Evolutionary conservation across 139 green algal species (phyloP), one percentile per base, ranked within the genome.

Genomic region (Prasinococcaceae sp.): DNA sequence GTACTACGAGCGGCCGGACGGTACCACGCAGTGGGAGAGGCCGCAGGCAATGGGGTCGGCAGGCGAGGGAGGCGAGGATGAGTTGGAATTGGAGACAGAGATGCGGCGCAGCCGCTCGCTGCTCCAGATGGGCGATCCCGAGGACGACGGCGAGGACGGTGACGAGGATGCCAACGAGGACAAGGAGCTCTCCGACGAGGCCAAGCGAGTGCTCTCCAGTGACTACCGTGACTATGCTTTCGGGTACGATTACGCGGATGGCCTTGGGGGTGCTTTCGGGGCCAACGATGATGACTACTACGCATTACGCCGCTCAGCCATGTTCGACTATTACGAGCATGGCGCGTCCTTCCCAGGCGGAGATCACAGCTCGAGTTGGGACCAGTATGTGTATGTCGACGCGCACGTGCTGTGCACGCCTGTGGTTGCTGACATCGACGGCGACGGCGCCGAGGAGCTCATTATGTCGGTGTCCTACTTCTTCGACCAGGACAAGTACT

Each of bases 351-450:
- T n/a, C n/a, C n/a, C n/a, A n/a, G n/a, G n/a, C n/a, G n/a, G n/a
- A n/a, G n/a, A 27, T 42, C 30, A 66, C 52, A 23, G 36, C 26
- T 6, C 25, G 14, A 8, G 30, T 30, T 45, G 57, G 10, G 30
- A 22, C 17, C 58, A 67, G 45, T 60, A 65, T 22, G 69, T 94
- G 12, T 82, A 53, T 23, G 33, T 98, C 14, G 89, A 96, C 61
- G 47, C 87, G 0, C 89, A 96, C 74, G 59, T 97, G 9, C 58
- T 95, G 53, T 75, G 66, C 66, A 93, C 79, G 2, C 85, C 87
- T 24, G 75, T 63, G 12, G 78, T 96, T 28, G 88, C 62, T 3
- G 90, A 98, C 70, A 80, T 97, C 9, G 90, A 98, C 52, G 77
- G 62, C 0, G 90, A 97, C 47, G 85, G 83, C 2, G 38, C 66